Evolutionary conservation across 129 eudicot genomes (phyloP), one percentile per base, ranked within the genome.

Genomic region (Flaveria ramosissima): DNA sequence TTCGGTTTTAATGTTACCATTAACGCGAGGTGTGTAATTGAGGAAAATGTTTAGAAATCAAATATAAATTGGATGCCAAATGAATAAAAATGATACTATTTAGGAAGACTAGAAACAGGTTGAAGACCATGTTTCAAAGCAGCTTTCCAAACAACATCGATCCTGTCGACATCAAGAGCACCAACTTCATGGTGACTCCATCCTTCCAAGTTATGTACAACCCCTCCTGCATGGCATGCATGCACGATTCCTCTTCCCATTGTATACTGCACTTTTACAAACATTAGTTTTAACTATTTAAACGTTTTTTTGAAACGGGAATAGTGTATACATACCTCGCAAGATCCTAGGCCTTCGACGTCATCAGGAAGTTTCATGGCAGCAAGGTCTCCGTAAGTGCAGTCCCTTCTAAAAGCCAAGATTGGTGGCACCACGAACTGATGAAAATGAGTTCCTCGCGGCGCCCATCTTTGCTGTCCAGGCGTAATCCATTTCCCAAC

Each of bases 181-280:
- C 98, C 98, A 36, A 90, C 98, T 83, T 93, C 98, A 80, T 93
- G 97, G 83, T 93, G 98, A 39, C 77, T 83, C 98, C 98, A 93
- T 0, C 97, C 97, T 91, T 93, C 98, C 71, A 93, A 77, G 47
- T 82, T 76, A 84, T 93, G 98, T 23, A 93, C 93, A 17, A 88
- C 96, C 19, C 98, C 98, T 16, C 98, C 98, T 1, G 98, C 97
- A 79, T 93, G 98, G 77, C 98, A 93, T 26, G 98, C 98, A 77
- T 93, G 98, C 2, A 93, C 98, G 46, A 93, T 86, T 70, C 98
- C 96, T 87, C 98, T 84, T 21, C 83, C 98, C 98, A 93, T 89
- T 3, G 98, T 91, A 66, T 93, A 93, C 98, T 93, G 74, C 67
- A 59, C 12, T 15, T 57, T 32, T 7, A 68, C 39, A 76, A 13